These are phyloP conservation scores for Sphenostylis stenocarpa DNA, from an alignment of 306 rosid species.

Conservation along the genomic window DNA sequence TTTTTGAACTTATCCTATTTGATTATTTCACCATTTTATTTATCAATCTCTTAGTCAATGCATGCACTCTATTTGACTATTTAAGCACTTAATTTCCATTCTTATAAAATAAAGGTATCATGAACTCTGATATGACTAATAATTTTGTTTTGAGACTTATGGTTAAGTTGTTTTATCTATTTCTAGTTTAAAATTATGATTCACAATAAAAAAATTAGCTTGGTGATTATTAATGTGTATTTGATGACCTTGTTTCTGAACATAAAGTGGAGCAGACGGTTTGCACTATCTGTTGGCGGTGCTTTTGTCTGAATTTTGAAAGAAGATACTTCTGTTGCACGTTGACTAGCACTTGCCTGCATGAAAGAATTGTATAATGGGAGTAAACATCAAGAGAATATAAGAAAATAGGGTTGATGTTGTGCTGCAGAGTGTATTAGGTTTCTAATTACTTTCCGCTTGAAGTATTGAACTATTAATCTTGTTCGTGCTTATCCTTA, in stretches of 20 bases:
- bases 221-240: too few relatives aligned
- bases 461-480: background rate
- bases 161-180: too few relatives aligned
- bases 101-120: too few relatives aligned
- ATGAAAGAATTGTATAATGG: background rate
- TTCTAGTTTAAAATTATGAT: too few relatives aligned
- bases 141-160: too few relatives aligned
- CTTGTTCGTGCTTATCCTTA: background rate
- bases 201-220: too few relatives aligned
- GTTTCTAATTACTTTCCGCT: background rate
- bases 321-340: background rate
- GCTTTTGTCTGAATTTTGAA: slow-evolving; percentile 1
- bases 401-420: background rate
- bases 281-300: background rate
- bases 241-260: background rate
- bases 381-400: background rate
- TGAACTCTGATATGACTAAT: too few relatives aligned
- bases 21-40: too few relatives aligned
- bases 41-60: too few relatives aligned
- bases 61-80: too few relatives aligned
- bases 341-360: background rate
- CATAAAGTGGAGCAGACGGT: background rate
- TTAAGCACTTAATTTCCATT: too few relatives aligned
- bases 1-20: too few relatives aligned
- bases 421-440: background rate